Conservation (phyloP, 2,329 filamentous ascomycete genomes). For the Aspergillus versicolor region DNA sequence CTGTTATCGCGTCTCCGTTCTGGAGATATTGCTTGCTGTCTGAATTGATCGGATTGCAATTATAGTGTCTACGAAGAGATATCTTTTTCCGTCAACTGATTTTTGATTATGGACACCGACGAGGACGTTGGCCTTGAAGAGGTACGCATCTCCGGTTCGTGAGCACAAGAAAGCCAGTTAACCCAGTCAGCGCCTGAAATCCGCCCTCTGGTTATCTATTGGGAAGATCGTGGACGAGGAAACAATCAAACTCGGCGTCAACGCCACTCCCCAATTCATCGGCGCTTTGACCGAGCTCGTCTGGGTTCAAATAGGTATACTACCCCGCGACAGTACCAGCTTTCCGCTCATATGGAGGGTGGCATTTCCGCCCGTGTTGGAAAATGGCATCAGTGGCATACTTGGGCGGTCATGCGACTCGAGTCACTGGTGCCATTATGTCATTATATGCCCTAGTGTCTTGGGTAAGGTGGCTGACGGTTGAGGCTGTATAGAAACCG, state of each 20-base stretch:
- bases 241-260: conserved; percentile 68
- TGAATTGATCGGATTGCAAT: too few species aligned
- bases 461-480: neutral
- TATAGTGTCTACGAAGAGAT: too few species aligned
- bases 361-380: neutral
- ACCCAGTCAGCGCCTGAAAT: conserved; percentile 68
- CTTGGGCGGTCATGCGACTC: neutral
- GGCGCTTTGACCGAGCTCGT: conserved; percentile 81
- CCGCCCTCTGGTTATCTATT: conserved; percentile 78
- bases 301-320: conserved; percentile 77
- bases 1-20: neutral
- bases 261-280: conserved; percentile 90
- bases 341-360: neutral
- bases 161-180: neutral
- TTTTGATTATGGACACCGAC: conserved; percentile 23
- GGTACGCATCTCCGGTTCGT: conserved; percentile 21
- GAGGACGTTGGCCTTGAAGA: conserved; percentile 35
- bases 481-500: conserved; percentile 43
- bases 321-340: neutral
- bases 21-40: neutral
- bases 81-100: too few species aligned
- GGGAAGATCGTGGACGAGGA: conserved; percentile 89
- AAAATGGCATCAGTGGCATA: neutral
- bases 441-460: conserved; percentile 6
- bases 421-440: neutral